phyloP scores from a whole-genome alignment of 1,284 basidiomycete genomes.

The Ustilago esculenta region DNA sequence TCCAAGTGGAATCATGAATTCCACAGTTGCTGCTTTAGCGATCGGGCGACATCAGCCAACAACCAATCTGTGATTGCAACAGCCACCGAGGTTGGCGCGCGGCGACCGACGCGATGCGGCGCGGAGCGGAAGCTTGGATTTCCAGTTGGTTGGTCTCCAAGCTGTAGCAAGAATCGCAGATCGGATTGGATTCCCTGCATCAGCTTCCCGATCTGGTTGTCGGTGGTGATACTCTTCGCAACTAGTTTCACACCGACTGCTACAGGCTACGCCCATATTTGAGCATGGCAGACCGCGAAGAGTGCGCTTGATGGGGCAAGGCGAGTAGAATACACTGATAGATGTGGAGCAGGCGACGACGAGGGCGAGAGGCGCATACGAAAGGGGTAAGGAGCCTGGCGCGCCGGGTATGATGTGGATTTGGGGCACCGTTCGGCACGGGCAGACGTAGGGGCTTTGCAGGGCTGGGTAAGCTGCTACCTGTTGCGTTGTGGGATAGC shows the following conservation, averaged over 20 bases:
- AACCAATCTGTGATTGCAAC: background rate
- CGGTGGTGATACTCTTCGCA: too few species aligned
- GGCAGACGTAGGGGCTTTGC: background rate
- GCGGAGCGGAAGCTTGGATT: too few species aligned
- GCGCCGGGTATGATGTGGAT: slow-evolving; percentile 10
- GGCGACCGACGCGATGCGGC: slow-evolving; percentile 3
- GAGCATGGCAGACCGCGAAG: too few species aligned
- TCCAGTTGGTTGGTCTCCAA: too few species aligned
- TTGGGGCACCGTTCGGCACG: background rate
- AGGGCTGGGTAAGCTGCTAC: background rate
- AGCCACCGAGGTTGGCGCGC: background rate
- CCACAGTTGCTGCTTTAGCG: background rate
- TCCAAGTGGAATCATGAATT: too few species aligned
- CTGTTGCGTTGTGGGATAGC: slow-evolving; percentile 15
- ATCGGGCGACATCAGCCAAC: slow-evolving; percentile 7
- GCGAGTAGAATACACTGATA: slow-evolving; percentile 2
- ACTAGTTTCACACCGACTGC: too few species aligned
- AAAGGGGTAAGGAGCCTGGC: background rate
- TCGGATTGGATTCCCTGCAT: too few species aligned
- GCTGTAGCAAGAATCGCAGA: too few species aligned
- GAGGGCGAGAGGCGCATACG: background rate
- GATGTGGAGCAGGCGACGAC: background rate
- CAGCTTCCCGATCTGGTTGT: too few species aligned
- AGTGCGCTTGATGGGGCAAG: background rate
- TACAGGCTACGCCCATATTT: too few species aligned